Percentiles rank a stretch among this genome's conserved stretches.
These are phyloP conservation scores for Chloropicon primus DNA, from an alignment of 139 green algal species.

Conservation along the genomic window DNA sequence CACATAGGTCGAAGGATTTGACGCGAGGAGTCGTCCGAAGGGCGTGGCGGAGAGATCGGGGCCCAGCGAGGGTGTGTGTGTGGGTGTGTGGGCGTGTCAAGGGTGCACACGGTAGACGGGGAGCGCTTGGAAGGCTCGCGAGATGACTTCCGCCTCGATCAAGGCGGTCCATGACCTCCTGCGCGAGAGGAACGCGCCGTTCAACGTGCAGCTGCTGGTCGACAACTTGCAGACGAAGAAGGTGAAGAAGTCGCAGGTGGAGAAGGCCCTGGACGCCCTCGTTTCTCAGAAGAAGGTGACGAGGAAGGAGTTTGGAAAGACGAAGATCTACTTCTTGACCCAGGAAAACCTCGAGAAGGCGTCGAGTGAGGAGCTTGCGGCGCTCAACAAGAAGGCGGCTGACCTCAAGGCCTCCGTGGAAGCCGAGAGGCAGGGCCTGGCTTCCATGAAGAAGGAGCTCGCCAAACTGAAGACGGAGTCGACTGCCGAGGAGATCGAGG, in stretches of 20 bases:
- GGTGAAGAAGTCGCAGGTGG: slow-evolving; percentile 51
- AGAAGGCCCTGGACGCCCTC: slow-evolving; percentile 43
- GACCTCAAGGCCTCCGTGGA: background rate
- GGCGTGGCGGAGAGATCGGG: too few relatives aligned
- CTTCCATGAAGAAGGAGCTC: slow-evolving; percentile 1
- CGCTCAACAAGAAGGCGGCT: background rate
- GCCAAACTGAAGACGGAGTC: background rate
- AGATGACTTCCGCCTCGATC: background rate
- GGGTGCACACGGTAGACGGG: too few relatives aligned
- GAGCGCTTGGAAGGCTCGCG: too few relatives aligned
- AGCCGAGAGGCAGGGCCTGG: background rate
- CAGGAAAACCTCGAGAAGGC: slow-evolving; percentile 36
- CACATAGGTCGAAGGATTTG: too few relatives aligned
- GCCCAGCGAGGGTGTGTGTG: too few relatives aligned
- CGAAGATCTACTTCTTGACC: slow-evolving; percentile 55
- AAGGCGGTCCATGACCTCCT: background rate
- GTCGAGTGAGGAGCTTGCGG: slow-evolving; percentile 30
- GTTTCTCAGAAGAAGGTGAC: slow-evolving; percentile 30
- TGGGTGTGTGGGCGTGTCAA: too few relatives aligned
- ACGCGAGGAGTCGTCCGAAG: too few relatives aligned
- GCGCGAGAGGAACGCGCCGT: background rate
- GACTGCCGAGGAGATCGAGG: background rate
- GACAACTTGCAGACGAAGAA: background rate
- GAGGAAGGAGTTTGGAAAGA: slow-evolving; percentile 62
- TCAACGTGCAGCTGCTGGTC: background rate